phyloP scores from a whole-genome alignment of 1,284 basidiomycete genomes.

The Naganishia albida region DNA sequence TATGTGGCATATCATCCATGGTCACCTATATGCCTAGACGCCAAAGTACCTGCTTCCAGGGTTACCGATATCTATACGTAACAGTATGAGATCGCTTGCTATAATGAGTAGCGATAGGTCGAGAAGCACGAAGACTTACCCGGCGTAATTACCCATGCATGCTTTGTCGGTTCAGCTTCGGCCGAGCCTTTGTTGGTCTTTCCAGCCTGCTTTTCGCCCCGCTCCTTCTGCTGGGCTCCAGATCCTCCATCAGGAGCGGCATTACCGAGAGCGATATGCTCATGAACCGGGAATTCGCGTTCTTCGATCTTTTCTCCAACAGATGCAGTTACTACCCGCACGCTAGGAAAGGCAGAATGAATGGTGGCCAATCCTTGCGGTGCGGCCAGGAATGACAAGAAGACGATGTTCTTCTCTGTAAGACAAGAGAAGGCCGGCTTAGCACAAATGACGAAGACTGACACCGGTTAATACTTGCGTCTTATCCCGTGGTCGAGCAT shows the following conservation, averaged over 20 bases:
- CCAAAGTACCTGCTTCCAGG: conserved; percentile 26
- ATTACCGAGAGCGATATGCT: conserved; percentile 40
- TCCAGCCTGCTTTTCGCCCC: conserved; percentile 4
- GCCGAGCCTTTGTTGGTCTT: not conserved
- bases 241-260: conserved; percentile 49
- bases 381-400: conserved; percentile 85
- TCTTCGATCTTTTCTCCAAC: conserved; percentile 61
- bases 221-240: conserved; percentile 34
- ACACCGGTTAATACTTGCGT: conserved; percentile 36
- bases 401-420: conserved; percentile 79
- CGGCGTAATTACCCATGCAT: conserved; percentile 30
- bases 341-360: conserved; percentile 75
- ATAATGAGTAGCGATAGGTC: too few species aligned
- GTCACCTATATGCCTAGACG: conserved; percentile 1
- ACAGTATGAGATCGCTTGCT: not conserved
- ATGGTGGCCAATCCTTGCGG: conserved; percentile 75
- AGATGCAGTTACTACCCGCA: conserved; percentile 78
- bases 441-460: conserved; percentile 16
- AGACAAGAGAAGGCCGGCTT: conserved; percentile 67
- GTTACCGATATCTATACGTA: conserved; percentile 11
- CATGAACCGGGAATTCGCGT: conserved; percentile 44
- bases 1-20: not conserved
- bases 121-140: conserved; percentile 4
- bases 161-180: conserved; percentile 8
- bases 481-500: conserved; percentile 91